A percentile compares a stretch with the other conserved stretches of the same genome.
These are phyloP conservation scores for Botrytis galanthina DNA, from an alignment of 2,329 filamentous ascomycete genomes.

Conservation along the genomic window DNA sequence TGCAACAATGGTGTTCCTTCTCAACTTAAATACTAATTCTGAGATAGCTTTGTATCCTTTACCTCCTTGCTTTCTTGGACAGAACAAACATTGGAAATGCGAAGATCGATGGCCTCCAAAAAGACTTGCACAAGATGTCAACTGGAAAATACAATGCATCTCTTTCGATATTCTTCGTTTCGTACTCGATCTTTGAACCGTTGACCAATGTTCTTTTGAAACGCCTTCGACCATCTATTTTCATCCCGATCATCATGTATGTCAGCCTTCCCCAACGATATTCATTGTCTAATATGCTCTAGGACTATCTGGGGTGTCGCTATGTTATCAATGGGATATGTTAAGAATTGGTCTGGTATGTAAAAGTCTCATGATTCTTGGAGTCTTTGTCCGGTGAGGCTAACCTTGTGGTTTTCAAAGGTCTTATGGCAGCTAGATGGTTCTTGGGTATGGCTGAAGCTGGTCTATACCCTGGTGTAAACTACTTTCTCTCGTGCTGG, in stretches of 20 bases:
- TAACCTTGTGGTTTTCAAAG: neutral
- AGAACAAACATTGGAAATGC: slow-evolving; percentile 80
- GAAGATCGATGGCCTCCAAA: slow-evolving; percentile 59
- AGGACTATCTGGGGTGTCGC: slow-evolving; percentile 63
- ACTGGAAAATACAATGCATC: slow-evolving; percentile 68
- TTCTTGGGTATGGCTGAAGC: slow-evolving; percentile 74
- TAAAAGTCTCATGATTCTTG: neutral
- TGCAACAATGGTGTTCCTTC: neutral
- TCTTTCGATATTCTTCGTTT: slow-evolving; percentile 82
- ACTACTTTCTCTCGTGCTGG: slow-evolving; percentile 79
- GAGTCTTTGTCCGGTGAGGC: neutral
- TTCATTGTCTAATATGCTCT: neutral
- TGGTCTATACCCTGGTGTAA: slow-evolving; percentile 74
- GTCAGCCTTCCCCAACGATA: slow-evolving; percentile 36
- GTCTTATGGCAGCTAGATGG: slow-evolving; percentile 40
- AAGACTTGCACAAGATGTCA: slow-evolving; percentile 57
- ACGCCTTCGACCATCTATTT: slow-evolving; percentile 69
- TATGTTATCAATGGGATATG: slow-evolving; percentile 55
- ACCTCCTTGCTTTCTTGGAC: slow-evolving; percentile 71
- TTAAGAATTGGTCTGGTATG: slow-evolving; percentile 33
- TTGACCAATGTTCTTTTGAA: slow-evolving; percentile 73
- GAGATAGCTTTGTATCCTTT: slow-evolving; percentile 65
- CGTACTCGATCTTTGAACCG: slow-evolving; percentile 77
- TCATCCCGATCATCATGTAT: slow-evolving; percentile 79
- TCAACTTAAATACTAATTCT: neutral